Evolutionary conservation across 495 filamentous ascomycete species (phyloP), one percentile per base, ranked within the genome.

Genomic region (Filosporella fistucella): DNA sequence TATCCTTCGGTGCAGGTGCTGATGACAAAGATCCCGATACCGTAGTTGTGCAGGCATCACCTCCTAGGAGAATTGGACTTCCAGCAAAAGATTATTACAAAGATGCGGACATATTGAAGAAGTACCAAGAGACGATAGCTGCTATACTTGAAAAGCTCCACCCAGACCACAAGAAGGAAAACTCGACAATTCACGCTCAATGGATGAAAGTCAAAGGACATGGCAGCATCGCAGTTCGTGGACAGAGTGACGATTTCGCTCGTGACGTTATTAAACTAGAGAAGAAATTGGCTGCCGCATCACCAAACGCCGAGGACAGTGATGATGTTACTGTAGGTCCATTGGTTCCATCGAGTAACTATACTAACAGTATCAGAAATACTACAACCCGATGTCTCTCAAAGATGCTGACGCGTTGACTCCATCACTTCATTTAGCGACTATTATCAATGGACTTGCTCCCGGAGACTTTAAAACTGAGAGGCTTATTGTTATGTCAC

Each of bases 1-100:
- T 77, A 6, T 60, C 63, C 4, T 54, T 74, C 1, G 59, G 56
- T 47, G 68, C 72, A 47, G 69, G 71, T 43, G 78, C 80, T 45
- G 70, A 78, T 60, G 81, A 85, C 57, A 79, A 78, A 61, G 75
- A 85, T 56, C 83, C 82, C 22, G 78, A 83, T 57, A 74, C 72
- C 41, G 72, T 82, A 16, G 72, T 72, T n/a, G 69, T 84, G 14
- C 68, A 76, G 47, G 63, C 80, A 16, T 69, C 64, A 6, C 75
- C 76, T 13, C 78, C 77, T 33, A 58, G 62, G 0, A 54, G 62
- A 36, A 77, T 81, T 54, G 77, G 79, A 12, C 71, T 86, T 22
- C 79, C 82, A 17, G 73, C 80, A 1, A 77, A 81, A 45, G 78
- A 85, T 53, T 82, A 81, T 51, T 86, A 85, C 48, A 69, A 79